Conservation (phyloP, 192 early-diverging fungal genomes). For the Phlyctochytrium bullatum region DNA sequence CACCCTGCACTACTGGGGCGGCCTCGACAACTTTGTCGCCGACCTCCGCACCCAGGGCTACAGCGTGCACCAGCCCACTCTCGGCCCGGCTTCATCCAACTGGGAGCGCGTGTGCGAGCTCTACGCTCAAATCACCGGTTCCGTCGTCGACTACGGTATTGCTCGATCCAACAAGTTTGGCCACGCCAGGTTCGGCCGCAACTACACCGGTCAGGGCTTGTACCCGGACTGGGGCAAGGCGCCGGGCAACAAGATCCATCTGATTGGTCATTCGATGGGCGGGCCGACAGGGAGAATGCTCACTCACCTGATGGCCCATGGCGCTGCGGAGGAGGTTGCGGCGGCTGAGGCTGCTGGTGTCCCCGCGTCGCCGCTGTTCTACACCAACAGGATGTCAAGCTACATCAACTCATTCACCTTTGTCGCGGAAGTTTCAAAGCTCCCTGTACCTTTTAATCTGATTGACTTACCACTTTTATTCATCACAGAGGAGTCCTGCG, state of each 20-base stretch:
- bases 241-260: conserved; percentile 13
- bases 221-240: neutral
- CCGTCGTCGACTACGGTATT: conserved; percentile 21
- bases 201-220: conserved; percentile 19
- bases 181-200: conserved; percentile 18
- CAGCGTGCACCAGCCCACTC: neutral
- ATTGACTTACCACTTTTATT: neutral
- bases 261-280: conserved; percentile 26
- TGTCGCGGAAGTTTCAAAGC: neutral
- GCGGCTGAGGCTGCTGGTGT: conserved; percentile 10
- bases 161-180: conserved; percentile 17
- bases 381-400: conserved; percentile 14
- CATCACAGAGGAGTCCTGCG: conserved; percentile 5
- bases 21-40: conserved; percentile 8
- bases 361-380: conserved; percentile 21
- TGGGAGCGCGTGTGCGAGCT: conserved; percentile 19
- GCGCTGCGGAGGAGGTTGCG: conserved; percentile 15
- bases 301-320: conserved; percentile 14
- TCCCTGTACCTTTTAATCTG: neutral
- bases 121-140: conserved; percentile 27
- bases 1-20: conserved; percentile 22
- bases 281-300: conserved; percentile 24
- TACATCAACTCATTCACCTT: conserved; percentile 12
- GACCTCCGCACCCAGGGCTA: conserved; percentile 16
- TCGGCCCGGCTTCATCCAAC: conserved; percentile 11